Conservation (phyloP, 257 asterid genomes). For the Lantana camara region DNA sequence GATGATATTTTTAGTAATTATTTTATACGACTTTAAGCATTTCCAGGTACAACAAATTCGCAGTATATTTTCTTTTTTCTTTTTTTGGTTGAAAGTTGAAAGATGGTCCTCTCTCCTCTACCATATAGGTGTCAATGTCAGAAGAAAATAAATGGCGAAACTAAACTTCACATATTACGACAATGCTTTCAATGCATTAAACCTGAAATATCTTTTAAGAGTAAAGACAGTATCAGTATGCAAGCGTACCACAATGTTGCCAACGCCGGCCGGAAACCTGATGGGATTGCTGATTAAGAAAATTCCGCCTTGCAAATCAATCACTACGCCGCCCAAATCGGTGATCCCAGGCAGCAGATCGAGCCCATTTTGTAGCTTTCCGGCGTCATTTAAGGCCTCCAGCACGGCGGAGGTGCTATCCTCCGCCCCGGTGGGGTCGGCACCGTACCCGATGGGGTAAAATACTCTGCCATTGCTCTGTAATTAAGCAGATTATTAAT, state of each 20-base stretch:
- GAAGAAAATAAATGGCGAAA: background rate
- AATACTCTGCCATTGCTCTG: conserved; percentile 59
- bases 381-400: conserved; percentile 48
- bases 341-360: conserved; percentile 51
- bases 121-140: background rate
- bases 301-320: conserved; percentile 67
- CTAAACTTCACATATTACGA: background rate
- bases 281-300: conserved; percentile 46
- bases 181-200: conserved; percentile 5
- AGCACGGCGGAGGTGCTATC: conserved; percentile 54
- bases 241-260: conserved; percentile 54
- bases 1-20: too few relatives aligned
- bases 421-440: conserved; percentile 56
- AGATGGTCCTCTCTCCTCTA: too few relatives aligned
- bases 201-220: background rate
- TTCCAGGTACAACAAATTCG: too few relatives aligned
- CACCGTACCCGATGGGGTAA: conserved; percentile 65
- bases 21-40: too few relatives aligned
- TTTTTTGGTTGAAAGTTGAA: background rate
- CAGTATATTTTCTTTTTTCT: too few relatives aligned
- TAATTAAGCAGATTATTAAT: background rate
- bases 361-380: conserved; percentile 34
- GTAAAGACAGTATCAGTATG: background rate
- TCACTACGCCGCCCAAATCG: conserved; percentile 58
- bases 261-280: conserved; percentile 52